phyloP scores from a whole-genome alignment of 2,329 filamentous ascomycete genomes.

The Hypocrella siamensis region DNA sequence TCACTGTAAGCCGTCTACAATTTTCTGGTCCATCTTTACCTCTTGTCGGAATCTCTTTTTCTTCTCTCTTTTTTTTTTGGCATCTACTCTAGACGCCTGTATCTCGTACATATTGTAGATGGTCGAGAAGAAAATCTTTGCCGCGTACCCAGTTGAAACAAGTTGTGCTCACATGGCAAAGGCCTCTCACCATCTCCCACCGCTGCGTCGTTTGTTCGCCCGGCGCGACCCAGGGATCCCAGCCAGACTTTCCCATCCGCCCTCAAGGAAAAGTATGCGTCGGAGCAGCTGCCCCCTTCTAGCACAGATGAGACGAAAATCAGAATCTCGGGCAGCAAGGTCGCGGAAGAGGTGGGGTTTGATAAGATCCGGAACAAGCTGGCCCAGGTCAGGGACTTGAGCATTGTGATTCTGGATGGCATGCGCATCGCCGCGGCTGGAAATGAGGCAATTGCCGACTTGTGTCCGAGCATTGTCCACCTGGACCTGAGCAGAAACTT shows the following conservation, averaged over 20 bases:
- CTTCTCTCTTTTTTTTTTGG: too few relatives aligned
- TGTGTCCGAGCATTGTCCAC: constrained; percentile 55
- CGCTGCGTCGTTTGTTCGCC: constrained; percentile 76
- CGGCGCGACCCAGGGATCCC: constrained; percentile 52
- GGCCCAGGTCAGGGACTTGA: constrained; percentile 62
- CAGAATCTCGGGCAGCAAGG: constrained; percentile 53
- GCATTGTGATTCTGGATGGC: constrained; percentile 69
- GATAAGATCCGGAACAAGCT: constrained; percentile 78
- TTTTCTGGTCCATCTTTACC: background rate
- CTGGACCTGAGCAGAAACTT: constrained; percentile 78
- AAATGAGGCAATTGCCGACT: constrained; percentile 25
- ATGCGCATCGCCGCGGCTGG: constrained; percentile 38
- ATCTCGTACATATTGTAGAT: too few relatives aligned
- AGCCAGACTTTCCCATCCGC: constrained; percentile 65
- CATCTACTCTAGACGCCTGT: too few relatives aligned
- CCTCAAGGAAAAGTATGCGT: constrained; percentile 69
- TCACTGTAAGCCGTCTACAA: constrained; percentile 45
- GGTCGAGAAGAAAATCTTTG: too few relatives aligned
- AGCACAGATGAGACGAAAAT: constrained; percentile 30
- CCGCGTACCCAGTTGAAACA: too few relatives aligned
- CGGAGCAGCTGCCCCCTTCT: constrained; percentile 27
- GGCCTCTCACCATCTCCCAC: constrained; percentile 48
- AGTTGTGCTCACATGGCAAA: too few relatives aligned
- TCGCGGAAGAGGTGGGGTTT: constrained; percentile 87
- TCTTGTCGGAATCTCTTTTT: background rate